phyloP scores from a whole-genome alignment of 768 basidiomycete genomes.

The Agaricus subrufescens region DNA sequence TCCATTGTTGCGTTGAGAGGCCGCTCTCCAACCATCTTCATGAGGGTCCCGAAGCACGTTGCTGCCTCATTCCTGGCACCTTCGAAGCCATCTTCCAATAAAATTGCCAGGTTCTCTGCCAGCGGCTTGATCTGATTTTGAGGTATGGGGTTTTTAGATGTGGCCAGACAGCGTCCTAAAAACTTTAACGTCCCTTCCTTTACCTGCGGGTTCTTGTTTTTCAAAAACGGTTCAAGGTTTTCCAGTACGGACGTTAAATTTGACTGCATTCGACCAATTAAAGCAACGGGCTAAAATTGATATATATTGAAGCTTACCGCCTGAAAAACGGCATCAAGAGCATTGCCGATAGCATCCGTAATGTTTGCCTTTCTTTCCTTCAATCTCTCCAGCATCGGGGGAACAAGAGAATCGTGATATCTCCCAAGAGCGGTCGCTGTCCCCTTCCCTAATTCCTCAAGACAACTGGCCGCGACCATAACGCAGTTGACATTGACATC shows the following conservation, averaged over 20 bases:
- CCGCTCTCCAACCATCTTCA: conserved; percentile 96
- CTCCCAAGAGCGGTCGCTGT: conserved; percentile 70
- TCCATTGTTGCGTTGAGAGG: conserved; percentile 86
- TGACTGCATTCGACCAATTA: conserved; percentile 43
- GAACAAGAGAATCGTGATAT: conserved; percentile 67
- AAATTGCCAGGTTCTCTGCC: conserved; percentile 65
- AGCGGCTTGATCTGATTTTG: conserved; percentile 77
- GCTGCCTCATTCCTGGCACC: conserved; percentile 91
- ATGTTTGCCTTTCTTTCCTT: conserved; percentile 94
- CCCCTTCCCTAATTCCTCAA: conserved; percentile 84
- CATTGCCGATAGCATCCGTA: conserved; percentile 81
- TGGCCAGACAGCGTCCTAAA: conserved; percentile 69
- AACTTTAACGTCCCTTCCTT: conserved; percentile 92
- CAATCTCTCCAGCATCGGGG: conserved; percentile 78
- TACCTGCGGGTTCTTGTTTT: conserved; percentile 94
- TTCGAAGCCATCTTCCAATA: conserved; percentile 87
- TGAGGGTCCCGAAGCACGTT: conserved; percentile 78
- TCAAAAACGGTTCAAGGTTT: conserved; percentile 71
- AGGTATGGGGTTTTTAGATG: conserved; percentile 64
- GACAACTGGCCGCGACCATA: conserved; percentile 75
- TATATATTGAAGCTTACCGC: conserved; percentile 51
- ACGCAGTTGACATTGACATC: conserved; percentile 98
- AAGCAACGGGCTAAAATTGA: conserved; percentile 5
- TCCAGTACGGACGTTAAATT: conserved; percentile 77
- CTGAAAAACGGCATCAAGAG: conserved; percentile 83